Conservation (phyloP, 768 basidiomycete species). For the Lactifluus rugatus region DNA sequence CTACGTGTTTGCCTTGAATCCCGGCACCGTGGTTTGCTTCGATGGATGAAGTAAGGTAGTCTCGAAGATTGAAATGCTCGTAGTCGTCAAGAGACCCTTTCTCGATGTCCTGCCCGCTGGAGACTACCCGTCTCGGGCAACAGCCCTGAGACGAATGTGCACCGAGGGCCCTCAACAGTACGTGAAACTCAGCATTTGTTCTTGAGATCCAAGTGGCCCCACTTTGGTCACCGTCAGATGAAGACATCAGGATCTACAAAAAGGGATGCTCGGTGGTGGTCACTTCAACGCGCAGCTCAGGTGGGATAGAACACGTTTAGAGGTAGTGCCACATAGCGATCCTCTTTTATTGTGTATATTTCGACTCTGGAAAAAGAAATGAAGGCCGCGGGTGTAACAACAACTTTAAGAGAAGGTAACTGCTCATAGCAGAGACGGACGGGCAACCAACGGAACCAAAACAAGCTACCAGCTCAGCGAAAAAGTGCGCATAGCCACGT, state of each 20-base stretch:
- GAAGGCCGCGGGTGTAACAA: background rate
- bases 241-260: background rate
- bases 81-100: slow-evolving; percentile 34
- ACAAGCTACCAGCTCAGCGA: background rate
- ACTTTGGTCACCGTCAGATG: background rate
- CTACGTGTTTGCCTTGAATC: slow-evolving; percentile 66
- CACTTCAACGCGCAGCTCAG: background rate
- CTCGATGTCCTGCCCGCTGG: slow-evolving; percentile 28
- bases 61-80: slow-evolving; percentile 49
- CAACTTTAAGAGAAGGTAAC: background rate
- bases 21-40: slow-evolving; percentile 57
- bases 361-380: background rate
- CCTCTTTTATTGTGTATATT: background rate
- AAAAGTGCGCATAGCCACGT: background rate
- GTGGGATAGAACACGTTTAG: background rate
- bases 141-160: background rate
- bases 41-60: slow-evolving; percentile 58
- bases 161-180: background rate
- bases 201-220: background rate
- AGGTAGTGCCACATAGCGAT: background rate
- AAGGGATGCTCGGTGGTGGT: background rate
- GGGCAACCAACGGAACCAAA: background rate
- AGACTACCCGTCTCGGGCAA: background rate
- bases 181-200: background rate
- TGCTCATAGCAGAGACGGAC: background rate